Base-by-base conservation (phyloP, 2,329 filamentous ascomycete species). In the Sodiomyces alkalinus region DNA sequence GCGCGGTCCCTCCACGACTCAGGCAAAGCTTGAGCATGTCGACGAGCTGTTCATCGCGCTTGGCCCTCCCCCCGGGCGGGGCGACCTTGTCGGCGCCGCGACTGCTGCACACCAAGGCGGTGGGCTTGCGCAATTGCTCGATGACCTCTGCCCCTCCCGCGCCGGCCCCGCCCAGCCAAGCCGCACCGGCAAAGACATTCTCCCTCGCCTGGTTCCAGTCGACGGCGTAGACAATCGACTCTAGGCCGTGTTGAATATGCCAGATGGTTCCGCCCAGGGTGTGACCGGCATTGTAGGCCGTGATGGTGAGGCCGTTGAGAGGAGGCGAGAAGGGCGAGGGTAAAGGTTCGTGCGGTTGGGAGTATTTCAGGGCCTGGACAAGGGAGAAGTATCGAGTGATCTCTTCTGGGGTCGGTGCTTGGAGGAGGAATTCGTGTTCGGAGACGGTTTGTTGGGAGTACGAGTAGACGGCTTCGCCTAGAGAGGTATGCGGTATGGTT, bases 201-300 rank as follows among this genome's bases (percentile, higher is more conserved):
- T 98, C 90, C 41, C 83, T 74, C n/a, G 80, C 83, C 53, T 94
- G 86, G 43, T 94, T 94, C 90, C 90, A 98, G 46, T 96, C 87
- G 12, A 94, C 82, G 1, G 90, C 87, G 44, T 98, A 96, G 1
- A 98, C 86, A 22, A 98, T 87, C 1, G 86, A 94, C 51, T 98
- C 90, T 47, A 94, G 68, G 0, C 86, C 85, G 57, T 96, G 85
- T 45, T 96, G 87, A 39, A 98, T 86, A 45, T 96, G 87, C 90
- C 90, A 98, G 59, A 98, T 93, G 15, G 90, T 96, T 31, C 90
- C 90, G 50, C 90, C 90, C 1, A 96, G 68, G 0, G 87, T 94
- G 48, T 94, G 87, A 38, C 90, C 90, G 6, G 90, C 85, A 53
- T 92, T 92, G 57, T 96, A 96, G 1, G 90, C 90, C 1, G 90